Percentiles rank a stretch among this genome's conserved stretches.
Conservation (phyloP, 805 yeast genomes). For the Wickerhamiella kazuoi region DNA sequence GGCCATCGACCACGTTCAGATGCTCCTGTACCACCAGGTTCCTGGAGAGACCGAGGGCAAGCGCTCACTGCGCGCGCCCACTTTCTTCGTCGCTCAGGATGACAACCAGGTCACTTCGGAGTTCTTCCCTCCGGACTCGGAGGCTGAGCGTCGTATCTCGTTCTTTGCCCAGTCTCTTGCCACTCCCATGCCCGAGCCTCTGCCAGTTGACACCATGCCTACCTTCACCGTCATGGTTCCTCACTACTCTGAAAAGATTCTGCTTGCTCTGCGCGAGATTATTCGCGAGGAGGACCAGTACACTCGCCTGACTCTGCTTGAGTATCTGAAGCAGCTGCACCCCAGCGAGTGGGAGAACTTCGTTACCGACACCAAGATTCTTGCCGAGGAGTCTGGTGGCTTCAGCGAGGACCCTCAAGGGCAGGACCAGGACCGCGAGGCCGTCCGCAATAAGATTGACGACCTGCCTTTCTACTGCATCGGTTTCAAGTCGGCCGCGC, state of each 20-base stretch:
- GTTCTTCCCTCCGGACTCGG: conserved; percentile 92
- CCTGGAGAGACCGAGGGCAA: conserved; percentile 97
- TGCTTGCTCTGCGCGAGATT: conserved; percentile 84
- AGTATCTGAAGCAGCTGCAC: conserved; percentile 84
- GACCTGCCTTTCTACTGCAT: conserved; percentile 89
- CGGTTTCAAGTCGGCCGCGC: conserved; percentile 95
- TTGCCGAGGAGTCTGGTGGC: conserved; percentile 87
- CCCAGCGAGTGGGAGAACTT: conserved; percentile 97
- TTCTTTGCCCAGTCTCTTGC: conserved; percentile 98
- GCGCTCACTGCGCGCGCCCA: conserved; percentile 96
- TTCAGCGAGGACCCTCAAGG: conserved; percentile 34
- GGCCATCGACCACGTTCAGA: conserved; percentile 97
- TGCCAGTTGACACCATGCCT: conserved; percentile 99
- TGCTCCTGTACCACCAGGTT: conserved; percentile 92
- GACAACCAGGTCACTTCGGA: conserved; percentile 87
- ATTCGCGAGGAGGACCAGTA: conserved; percentile 95
- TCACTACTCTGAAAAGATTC: conserved; percentile 88
- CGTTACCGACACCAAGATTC: conserved; percentile 84
- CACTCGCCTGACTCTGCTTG: conserved; percentile 83
- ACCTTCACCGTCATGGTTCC: conserved; percentile 94
- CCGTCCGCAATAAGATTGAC: conserved; percentile 70
- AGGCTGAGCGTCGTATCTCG: conserved; percentile 98
- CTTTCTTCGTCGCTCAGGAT: conserved; percentile 95
- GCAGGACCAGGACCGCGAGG: conserved; percentile 40
- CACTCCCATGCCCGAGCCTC: conserved; percentile 96